Evolutionary conservation across 768 basidiomycete genomes (phyloP).

Genomic region (Rhodotorula sphaerocarpa): DNA sequence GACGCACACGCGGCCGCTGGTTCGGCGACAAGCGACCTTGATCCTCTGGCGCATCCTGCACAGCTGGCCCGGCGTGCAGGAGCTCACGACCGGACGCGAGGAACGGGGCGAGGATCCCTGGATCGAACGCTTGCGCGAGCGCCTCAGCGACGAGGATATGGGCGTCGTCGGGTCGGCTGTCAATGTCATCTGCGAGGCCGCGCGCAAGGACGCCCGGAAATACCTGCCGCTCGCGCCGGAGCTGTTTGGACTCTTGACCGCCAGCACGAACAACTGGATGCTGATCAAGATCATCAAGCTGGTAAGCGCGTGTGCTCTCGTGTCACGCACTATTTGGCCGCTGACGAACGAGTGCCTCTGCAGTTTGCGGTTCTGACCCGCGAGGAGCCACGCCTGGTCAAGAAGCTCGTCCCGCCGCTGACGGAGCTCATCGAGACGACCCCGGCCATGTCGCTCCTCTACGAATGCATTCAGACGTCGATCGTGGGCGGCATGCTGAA

Average conservation of each 20-base stretch:
- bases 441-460: constrained; percentile 85
- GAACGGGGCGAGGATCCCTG: constrained; percentile 47
- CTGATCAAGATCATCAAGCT: constrained; percentile 96
- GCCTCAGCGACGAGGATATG: constrained; percentile 45
- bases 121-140: constrained; percentile 38
- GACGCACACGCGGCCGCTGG: constrained; percentile 76
- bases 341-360: too few relatives aligned
- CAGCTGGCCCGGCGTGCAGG: constrained; percentile 71
- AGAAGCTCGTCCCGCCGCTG: constrained; percentile 86
- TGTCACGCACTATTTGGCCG: too few relatives aligned
- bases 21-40: constrained; percentile 82
- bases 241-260: constrained; percentile 83
- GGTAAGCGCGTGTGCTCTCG: constrained; percentile 47
- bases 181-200: constrained; percentile 87
- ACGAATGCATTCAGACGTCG: constrained; percentile 96
- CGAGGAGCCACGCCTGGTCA: constrained; percentile 82
- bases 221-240: constrained; percentile 83
- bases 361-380: constrained; percentile 92
- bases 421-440: constrained; percentile 93
- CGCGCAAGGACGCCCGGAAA: constrained; percentile 65
- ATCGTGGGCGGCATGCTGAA: constrained; percentile 92
- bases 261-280: constrained; percentile 98
- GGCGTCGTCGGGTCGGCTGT: constrained; percentile 82
- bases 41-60: constrained; percentile 69
- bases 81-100: constrained; percentile 56